Evolutionary conservation across 257 asterid species (phyloP), one percentile per base, ranked within the genome.

Genomic region (Ilex asprella): DNA sequence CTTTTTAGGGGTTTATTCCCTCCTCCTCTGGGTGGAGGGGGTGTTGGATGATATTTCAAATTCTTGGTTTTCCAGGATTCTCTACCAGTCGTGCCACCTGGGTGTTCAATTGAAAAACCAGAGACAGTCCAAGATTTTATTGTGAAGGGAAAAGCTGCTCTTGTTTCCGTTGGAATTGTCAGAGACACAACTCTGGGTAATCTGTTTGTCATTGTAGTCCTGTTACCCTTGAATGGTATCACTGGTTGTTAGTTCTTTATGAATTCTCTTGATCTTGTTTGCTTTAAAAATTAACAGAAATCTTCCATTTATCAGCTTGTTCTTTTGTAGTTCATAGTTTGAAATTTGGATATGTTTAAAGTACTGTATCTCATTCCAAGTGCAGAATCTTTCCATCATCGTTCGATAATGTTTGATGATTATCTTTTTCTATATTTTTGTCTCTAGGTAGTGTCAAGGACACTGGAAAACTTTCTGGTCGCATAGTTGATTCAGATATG

Each of bases 401-500:
- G 10, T 49, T 49, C 16, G 54, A 49, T 49, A 4, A 49, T 49
- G 54, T 15, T 49, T 49, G 16, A 11, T 49, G n/a, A 3, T 49
- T 49, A 6, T 2, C 11, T 11, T 49, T 6, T 12, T 3, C 11
- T 49, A 4, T 15, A 2, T 53, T 15, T 6, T 53, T 2, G 15
- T 53, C 57, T 62, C 30, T 68, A 93, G 99, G 95, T 67, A 85
- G 69, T 65, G 97, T 85, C 56, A 89, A 85, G 76, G 97, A 92
- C 39, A 60, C 80, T 58, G 86, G 87, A 70, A 92, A 78, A 74
- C 59, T 88, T 60, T 73, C 85, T 68, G 97, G 99, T 13, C 96
- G 90, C 39, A 81, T 93, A 73, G 83, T 78, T 69, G 99, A 93
- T 72, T 87, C 97, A 56, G 96, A 93, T 76, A 89, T 84, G 99